A percentile compares a stretch with the other conserved stretches of the same genome.
Evolutionary conservation across 345 rosid species (phyloP).

Genomic region (Draba incana): DNA sequence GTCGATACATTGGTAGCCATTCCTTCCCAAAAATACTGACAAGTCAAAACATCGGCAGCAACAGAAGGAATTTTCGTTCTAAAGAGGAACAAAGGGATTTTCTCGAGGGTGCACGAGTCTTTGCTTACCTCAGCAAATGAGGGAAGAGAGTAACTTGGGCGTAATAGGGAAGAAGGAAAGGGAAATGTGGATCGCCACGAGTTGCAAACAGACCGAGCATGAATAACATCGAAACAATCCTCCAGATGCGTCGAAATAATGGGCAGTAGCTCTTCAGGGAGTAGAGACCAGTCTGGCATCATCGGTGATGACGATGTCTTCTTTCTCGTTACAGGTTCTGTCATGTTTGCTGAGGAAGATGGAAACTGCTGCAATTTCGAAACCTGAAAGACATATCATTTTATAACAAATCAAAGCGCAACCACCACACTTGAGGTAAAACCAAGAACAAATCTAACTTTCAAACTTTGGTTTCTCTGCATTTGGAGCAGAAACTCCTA

Average conservation of each 20-base stretch:
- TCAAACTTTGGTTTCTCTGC: too few species aligned
- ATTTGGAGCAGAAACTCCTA: too few species aligned
- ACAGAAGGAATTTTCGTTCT: background rate
- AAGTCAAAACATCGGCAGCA: background rate
- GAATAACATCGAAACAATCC: slow-evolving; percentile 15
- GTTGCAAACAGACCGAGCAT: slow-evolving; percentile 25
- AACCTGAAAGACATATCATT: background rate
- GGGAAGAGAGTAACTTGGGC: slow-evolving; percentile 13
- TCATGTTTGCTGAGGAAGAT: background rate
- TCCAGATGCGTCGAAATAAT: background rate
- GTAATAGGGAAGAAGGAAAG: background rate
- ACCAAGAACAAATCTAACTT: too few species aligned
- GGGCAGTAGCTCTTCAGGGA: slow-evolving; percentile 24
- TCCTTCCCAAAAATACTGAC: too few species aligned
- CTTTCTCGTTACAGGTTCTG: background rate
- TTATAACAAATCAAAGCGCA: too few species aligned
- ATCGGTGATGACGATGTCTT: background rate
- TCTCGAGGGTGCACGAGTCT: background rate
- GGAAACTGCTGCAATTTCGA: background rate
- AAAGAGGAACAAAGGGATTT: slow-evolving; percentile 21
- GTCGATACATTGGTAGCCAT: too few species aligned
- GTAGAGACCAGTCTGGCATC: slow-evolving; percentile 5
- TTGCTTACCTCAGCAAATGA: background rate
- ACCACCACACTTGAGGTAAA: too few species aligned
- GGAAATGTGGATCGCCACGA: slow-evolving; percentile 21